Conservation (phyloP, 352 stramenopile species). For the Peronospora tabacina region DNA sequence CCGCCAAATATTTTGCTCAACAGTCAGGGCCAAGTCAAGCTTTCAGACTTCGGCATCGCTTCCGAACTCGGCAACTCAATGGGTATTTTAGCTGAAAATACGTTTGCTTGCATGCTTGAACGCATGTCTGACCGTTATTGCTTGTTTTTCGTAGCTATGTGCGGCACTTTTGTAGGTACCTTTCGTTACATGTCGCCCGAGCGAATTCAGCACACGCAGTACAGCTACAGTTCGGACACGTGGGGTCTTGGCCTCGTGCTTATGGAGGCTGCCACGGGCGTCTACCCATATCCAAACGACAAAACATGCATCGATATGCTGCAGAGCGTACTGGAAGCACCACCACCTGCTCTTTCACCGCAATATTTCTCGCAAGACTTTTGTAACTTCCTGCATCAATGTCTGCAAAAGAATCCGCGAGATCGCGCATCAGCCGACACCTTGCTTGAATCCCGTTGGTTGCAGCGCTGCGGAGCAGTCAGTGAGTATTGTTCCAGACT, state of each 20-base stretch:
- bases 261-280: slow-evolving; percentile 85
- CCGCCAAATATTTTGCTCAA: slow-evolving; percentile 93
- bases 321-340: slow-evolving; percentile 65
- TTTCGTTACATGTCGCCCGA: slow-evolving; percentile 92
- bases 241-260: slow-evolving; percentile 90
- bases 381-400: slow-evolving; percentile 57
- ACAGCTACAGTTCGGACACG: slow-evolving; percentile 88
- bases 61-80: slow-evolving; percentile 84
- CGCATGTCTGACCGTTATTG: slow-evolving; percentile 10
- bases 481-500: slow-evolving; percentile 36
- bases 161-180: slow-evolving; percentile 91
- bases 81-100: slow-evolving; percentile 26
- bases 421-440: slow-evolving; percentile 54
- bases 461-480: slow-evolving; percentile 51
- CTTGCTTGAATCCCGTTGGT: slow-evolving; percentile 65
- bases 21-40: slow-evolving; percentile 87
- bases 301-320: slow-evolving; percentile 81
- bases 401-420: slow-evolving; percentile 57
- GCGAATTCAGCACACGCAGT: slow-evolving; percentile 82
- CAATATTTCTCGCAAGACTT: slow-evolving; percentile 69
- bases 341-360: slow-evolving; percentile 52
- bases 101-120: not conserved
- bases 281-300: slow-evolving; percentile 85
- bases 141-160: slow-evolving; percentile 64
- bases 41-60: slow-evolving; percentile 96